Evolutionary conservation across 75 land plant species (phyloP), one percentile per base, ranked within the genome.

Genomic region (Sequoia sempervirens): DNA sequence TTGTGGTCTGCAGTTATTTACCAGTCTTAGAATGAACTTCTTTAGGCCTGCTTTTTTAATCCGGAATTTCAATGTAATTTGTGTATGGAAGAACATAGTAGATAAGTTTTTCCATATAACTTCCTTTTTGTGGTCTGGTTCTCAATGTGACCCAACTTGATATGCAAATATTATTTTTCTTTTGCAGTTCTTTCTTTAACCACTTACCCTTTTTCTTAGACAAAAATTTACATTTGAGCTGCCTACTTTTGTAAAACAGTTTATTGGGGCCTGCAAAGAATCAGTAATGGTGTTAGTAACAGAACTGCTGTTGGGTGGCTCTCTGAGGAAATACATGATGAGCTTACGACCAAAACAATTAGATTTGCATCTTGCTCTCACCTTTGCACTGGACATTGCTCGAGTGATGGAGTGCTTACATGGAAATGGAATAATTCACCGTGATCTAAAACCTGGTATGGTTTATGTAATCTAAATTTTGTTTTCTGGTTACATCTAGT

Each of bases 381-480:
- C 70, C 32, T 87, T 38, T 81, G 88, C 88, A 12, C 43, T 87
- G 41, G 87, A 87, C 81, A 85, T 87, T 61, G 88, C 88, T 20
- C 83, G 85, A 52, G 88, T 80, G 15, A 87, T 87, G 88, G 87
- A 85, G 79, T 87, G 88, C 58, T 70, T 87, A 34, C 88, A 87
- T 85, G 61, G 37, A 28, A 79, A 87, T 85, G 88, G 88, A 64
- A 85, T 87, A 36, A 87, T 87, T 41, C 88, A 87, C 52, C 86
- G 88, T 40, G 88, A 87, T 40, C 82, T 87, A 10, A 87, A 87
- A 69, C 88, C 88, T 32, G 88, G 88, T 87, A 87, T 83, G 85
- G n/a, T 83, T 28, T 75, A 75, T 75, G 26, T 40, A 38, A 23
- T 18, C 45, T 40, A 17, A 75, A 7, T 32, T 38, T 75, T 75